Conservation (phyloP, 352 stramenopile genomes). For the Globisporangium takayamanum region DNA sequence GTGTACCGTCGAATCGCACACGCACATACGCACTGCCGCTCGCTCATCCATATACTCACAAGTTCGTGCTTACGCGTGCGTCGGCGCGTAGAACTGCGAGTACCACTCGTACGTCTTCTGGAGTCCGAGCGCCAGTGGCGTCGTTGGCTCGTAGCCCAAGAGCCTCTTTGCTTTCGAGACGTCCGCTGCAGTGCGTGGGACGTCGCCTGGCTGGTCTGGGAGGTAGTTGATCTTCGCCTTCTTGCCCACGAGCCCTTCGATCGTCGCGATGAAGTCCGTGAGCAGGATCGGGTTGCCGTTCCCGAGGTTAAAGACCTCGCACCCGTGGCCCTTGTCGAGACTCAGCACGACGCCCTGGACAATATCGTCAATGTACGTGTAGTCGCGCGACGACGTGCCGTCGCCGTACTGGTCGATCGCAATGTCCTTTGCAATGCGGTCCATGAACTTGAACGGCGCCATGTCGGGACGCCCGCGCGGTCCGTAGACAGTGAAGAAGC, state of each 20-base stretch:
- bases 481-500: conserved; percentile 99
- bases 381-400: conserved; percentile 92
- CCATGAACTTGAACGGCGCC: conserved; percentile 98
- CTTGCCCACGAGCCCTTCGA: conserved; percentile 92
- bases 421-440: conserved; percentile 87
- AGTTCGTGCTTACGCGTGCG: neutral
- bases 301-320: conserved; percentile 97
- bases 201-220: conserved; percentile 94
- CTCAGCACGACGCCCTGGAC: conserved; percentile 91
- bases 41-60: too few relatives aligned
- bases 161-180: conserved; percentile 93
- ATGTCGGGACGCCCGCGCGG: conserved; percentile 95
- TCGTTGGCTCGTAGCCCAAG: conserved; percentile 93
- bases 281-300: conserved; percentile 90
- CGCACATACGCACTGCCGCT: neutral
- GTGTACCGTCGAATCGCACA: neutral
- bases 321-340: conserved; percentile 66
- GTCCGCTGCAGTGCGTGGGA: conserved; percentile 94
- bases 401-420: conserved; percentile 97
- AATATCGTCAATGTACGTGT: conserved; percentile 99
- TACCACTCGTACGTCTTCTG: conserved; percentile 94
- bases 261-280: conserved; percentile 93
- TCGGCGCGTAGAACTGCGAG: conserved; percentile 37
- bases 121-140: conserved; percentile 92
- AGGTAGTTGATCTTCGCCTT: conserved; percentile 92